Base-by-base conservation (phyloP, 2,329 filamentous ascomycete genomes). In the Neodidymelliopsis sp. region DNA sequence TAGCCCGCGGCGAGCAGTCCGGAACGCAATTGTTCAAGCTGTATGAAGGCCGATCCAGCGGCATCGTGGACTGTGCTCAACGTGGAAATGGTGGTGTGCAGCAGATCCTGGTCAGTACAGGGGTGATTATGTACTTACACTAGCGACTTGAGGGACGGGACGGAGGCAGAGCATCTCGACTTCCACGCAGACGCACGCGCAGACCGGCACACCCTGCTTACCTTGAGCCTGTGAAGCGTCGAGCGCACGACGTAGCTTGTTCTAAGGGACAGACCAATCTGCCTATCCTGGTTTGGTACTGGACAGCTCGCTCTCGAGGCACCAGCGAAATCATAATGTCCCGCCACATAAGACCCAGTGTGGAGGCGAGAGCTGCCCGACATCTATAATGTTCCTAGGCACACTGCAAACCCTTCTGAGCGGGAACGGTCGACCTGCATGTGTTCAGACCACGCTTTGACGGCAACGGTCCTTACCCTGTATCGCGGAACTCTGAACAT, bases 361-460 rank as follows among this genome's bases (percentile, higher is more conserved):
- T 59, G 49, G 54, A 65, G 59, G 62, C 63, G 65, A 65, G 55
- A 40, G 56, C 61, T 60, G 59, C 54, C 66, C 61, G 65, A 59
- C 59, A 68, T 62, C 55, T 65, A 70, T 70, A 70, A 68, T 63
- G 62, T 71, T 66, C 61, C 56, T 62, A 67, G 68, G 59, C 65
- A 66, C 66, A 66, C 64, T 56, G 58, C 63, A 59, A 60, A 55
- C 60, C 58, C 49, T 57, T 53, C 44, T 49, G 54, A 54, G 61
- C 65, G 54, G 58, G 51, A 59, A 63, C 63, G 53, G 56, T 59
- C 51, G 57, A 65, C 61, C 62, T 67, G 63, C 65, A 69, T 64
- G 60, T 53, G 45, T 55, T 57, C 37, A 60, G 50, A 53, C 57
- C 60, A 52, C 57, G 57, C 54, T 56, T 63, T 56, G 55, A 66